phyloP scores from a whole-genome alignment of 257 asterid species.

The Nicotiana otophora region DNA sequence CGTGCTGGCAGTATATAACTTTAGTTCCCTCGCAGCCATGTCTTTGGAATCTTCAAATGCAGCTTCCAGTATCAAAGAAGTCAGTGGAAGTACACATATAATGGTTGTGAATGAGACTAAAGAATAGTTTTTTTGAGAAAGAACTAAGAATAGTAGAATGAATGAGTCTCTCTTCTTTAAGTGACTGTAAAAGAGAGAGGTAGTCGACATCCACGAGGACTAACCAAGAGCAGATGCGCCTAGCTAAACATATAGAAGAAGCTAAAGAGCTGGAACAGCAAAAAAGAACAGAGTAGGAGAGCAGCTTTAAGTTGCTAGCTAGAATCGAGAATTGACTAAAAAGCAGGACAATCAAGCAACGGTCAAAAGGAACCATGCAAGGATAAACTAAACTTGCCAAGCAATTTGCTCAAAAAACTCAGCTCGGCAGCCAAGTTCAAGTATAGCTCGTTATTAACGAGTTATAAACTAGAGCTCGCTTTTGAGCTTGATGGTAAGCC shows the following conservation, averaged over 20 bases:
- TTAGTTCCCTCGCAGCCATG: neutral
- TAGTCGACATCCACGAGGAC: neutral
- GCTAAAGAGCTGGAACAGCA: neutral
- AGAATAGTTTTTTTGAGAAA: neutral
- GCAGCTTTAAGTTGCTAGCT: neutral
- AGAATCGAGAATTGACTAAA: neutral
- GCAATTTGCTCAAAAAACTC: neutral
- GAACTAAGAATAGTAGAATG: neutral
- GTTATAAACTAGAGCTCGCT: neutral
- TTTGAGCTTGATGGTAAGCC: neutral
- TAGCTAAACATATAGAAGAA: neutral
- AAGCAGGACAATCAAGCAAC: neutral
- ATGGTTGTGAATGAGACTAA: neutral
- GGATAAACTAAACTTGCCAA: neutral
- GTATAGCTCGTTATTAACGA: neutral
- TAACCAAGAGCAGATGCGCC: neutral
- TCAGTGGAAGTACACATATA: neutral
- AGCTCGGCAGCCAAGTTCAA: neutral
- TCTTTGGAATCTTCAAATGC: neutral
- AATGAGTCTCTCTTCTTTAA: neutral
- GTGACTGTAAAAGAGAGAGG: neutral
- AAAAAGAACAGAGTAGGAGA: neutral
- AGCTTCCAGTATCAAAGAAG: neutral
- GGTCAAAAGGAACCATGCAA: neutral
- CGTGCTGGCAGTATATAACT: neutral